Conservation (phyloP, 306 rosid species). For the Inga leiocalycina region DNA sequence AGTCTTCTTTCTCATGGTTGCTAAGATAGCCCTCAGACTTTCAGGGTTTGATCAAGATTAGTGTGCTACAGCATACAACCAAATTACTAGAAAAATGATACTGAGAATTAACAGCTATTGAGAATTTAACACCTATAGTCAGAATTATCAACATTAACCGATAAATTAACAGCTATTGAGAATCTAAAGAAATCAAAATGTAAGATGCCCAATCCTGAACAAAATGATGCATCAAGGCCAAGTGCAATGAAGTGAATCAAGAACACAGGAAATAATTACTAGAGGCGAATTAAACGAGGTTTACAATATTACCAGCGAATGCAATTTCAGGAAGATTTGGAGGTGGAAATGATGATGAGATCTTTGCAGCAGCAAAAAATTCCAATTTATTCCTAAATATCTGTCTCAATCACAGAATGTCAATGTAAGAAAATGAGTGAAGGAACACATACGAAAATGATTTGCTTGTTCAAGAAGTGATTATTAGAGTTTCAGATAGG, state of each 20-base stretch:
- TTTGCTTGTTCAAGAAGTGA: conserved; percentile 1
- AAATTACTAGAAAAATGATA: too few species aligned
- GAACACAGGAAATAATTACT: conserved; percentile 17
- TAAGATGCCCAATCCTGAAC: conserved; percentile 2
- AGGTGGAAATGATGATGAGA: conserved; percentile 90
- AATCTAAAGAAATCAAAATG: conserved; percentile 2
- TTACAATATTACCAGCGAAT: conserved; percentile 76
- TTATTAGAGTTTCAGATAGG: neutral
- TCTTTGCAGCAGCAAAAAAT: conserved; percentile 94
- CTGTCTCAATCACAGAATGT: conserved; percentile 45
- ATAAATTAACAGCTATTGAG: neutral
- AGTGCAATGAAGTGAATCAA: conserved; percentile 7
- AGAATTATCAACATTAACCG: neutral
- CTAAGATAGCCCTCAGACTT: neutral
- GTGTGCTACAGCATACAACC: neutral
- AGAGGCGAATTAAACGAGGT: neutral
- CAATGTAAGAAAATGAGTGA: conserved; percentile 6
- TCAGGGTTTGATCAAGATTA: neutral
- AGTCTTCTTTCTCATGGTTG: neutral
- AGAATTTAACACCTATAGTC: neutral
- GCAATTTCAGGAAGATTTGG: conserved; percentile 93
- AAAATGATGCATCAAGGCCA: conserved; percentile 5
- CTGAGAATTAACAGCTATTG: too few species aligned
- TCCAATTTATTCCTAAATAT: conserved; percentile 74
- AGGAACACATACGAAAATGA: conserved; percentile 4